These are phyloP conservation scores for Lepiota subincarnata DNA, from an alignment of 768 basidiomycete species.

Conservation along the genomic window DNA sequence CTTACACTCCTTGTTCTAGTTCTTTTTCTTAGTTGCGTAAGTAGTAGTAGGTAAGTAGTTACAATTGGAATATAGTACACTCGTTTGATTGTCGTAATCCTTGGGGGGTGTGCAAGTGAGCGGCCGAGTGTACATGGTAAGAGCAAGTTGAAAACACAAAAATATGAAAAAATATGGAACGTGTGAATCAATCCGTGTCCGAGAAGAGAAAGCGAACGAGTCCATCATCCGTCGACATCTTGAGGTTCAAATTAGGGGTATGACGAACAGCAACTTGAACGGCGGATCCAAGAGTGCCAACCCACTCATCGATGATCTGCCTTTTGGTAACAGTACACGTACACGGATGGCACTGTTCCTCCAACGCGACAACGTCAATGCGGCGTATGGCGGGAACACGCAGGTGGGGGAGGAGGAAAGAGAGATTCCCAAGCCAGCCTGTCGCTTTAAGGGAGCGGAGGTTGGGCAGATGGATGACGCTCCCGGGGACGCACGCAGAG, in stretches of 20 bases:
- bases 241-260: neutral
- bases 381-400: neutral
- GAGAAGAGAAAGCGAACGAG: constrained; percentile 5
- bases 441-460: constrained; percentile 3
- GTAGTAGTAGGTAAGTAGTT: constrained; percentile 2
- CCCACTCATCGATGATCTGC: constrained; percentile 6
- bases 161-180: neutral
- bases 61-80: constrained; percentile 6
- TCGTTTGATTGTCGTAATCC: neutral
- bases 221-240: neutral
- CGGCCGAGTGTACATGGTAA: neutral
- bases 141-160: neutral
- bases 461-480: neutral
- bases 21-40: constrained; percentile 1
- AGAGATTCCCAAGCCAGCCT: constrained; percentile 4
- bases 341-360: constrained; percentile 9
- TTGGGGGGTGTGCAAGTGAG: neutral
- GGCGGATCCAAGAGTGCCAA: neutral
- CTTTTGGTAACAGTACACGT: constrained; percentile 1
- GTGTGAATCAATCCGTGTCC: neutral
- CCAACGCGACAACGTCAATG: neutral
- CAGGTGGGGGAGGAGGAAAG: constrained; percentile 5
- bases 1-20: neutral
- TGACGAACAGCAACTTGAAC: neutral
- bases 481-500: neutral